Percentiles rank a stretch among this genome's conserved stretches.
These are phyloP conservation scores for Ulmus americana DNA, from an alignment of 331 rosid genomes.

Conservation along the genomic window DNA sequence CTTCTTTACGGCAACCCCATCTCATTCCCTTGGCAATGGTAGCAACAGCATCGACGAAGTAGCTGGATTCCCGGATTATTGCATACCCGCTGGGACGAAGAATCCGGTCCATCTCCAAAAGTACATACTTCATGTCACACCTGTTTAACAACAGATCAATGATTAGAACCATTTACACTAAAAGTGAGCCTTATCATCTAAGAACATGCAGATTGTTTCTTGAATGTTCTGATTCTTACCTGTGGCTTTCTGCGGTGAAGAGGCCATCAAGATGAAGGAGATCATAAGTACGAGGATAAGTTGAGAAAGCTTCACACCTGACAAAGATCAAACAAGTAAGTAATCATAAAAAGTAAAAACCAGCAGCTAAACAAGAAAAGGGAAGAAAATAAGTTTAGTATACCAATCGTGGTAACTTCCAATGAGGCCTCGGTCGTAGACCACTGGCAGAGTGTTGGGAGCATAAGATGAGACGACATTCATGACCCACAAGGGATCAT, in stretches of 20 bases:
- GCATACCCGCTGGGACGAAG: slow-evolving; percentile 68
- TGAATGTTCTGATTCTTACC: slow-evolving; percentile 39
- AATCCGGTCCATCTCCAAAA: slow-evolving; percentile 92
- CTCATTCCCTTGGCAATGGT: slow-evolving; percentile 59
- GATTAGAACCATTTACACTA: slow-evolving; percentile 6
- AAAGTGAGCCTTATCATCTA: neutral
- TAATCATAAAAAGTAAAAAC: slow-evolving; percentile 17
- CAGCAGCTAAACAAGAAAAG: neutral
- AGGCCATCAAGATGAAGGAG: slow-evolving; percentile 91
- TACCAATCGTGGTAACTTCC: slow-evolving; percentile 97
- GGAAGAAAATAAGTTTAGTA: slow-evolving; percentile 1
- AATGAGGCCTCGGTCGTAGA: slow-evolving; percentile 86
- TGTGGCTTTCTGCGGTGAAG: slow-evolving; percentile 83
- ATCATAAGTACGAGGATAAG: slow-evolving; percentile 94
- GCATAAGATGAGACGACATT: slow-evolving; percentile 88
- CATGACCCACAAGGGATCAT: slow-evolving; percentile 95
- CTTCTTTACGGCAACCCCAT: slow-evolving; percentile 77
- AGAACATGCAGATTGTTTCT: neutral
- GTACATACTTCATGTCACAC: slow-evolving; percentile 81
- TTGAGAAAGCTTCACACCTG: slow-evolving; percentile 98
- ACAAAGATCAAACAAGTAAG: slow-evolving; percentile 22
- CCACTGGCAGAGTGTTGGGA: slow-evolving; percentile 65
- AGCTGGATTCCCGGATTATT: slow-evolving; percentile 71
- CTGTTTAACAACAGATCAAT: slow-evolving; percentile 30
- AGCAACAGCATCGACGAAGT: slow-evolving; percentile 67